Conservation (phyloP, 306 rosid genomes). For the Malus orientalis region DNA sequence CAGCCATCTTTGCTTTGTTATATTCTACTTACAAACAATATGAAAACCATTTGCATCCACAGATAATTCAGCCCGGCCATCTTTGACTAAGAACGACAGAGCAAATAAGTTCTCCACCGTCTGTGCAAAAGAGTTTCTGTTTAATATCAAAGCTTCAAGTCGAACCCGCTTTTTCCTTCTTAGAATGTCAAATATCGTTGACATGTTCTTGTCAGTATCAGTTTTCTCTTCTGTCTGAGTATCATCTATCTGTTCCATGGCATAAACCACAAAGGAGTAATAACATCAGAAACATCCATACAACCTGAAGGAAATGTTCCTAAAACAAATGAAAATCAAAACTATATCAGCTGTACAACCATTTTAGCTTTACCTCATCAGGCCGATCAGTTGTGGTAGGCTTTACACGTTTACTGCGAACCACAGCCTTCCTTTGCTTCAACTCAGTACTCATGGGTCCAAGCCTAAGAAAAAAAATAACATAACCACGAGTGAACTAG, state of each 20-base stretch:
- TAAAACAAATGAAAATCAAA: not conserved
- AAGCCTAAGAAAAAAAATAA: constrained; percentile 33
- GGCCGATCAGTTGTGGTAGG: constrained; percentile 47
- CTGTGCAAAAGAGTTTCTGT: constrained; percentile 66
- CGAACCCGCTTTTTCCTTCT: constrained; percentile 31
- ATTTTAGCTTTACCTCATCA: constrained; percentile 43
- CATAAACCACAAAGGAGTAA: constrained; percentile 1
- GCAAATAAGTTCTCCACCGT: constrained; percentile 82
- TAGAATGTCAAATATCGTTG: constrained; percentile 54
- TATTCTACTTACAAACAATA: constrained; percentile 53
- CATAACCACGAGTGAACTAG: not conserved
- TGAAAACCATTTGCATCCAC: constrained; percentile 46
- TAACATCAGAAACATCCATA: not conserved
- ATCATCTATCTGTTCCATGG: constrained; percentile 45
- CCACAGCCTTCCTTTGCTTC: constrained; percentile 41
- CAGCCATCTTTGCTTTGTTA: not conserved
- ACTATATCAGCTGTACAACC: not conserved
- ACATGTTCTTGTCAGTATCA: constrained; percentile 74
- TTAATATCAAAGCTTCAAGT: constrained; percentile 55
- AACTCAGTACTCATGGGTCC: constrained; percentile 75
- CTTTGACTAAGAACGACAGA: constrained; percentile 74
- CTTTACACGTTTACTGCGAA: constrained; percentile 26
- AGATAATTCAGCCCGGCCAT: constrained; percentile 64
- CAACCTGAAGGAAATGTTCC: not conserved
- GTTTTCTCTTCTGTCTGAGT: constrained; percentile 33